A percentile compares a stretch with the other conserved stretches of the same genome.
Evolutionary conservation across 2,329 filamentous ascomycete genomes (phyloP).

Genomic region (Botrytis fragariae): DNA sequence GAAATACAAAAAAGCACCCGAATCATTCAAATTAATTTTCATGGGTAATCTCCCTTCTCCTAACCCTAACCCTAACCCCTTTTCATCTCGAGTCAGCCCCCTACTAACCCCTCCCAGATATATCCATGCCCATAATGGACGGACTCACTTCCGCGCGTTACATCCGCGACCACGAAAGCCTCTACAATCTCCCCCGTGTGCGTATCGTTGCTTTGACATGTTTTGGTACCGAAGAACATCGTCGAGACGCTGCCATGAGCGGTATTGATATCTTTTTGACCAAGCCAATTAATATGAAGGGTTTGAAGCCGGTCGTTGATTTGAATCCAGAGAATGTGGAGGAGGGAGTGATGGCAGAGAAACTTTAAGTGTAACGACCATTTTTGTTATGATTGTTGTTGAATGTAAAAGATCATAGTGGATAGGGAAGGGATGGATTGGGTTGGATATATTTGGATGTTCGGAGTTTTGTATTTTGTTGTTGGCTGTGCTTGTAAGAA

Average conservation of each 20-base stretch:
- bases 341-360: neutral
- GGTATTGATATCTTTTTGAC: conserved; percentile 53
- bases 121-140: conserved; percentile 56
- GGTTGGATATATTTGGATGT: neutral
- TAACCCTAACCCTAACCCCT: neutral
- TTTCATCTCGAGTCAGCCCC: neutral
- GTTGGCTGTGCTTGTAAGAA: neutral
- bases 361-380: neutral
- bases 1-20: conserved; percentile 26
- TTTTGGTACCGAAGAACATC: conserved; percentile 47
- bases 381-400: neutral
- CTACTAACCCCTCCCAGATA: conserved; percentile 39
- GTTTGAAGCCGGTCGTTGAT: conserved; percentile 25
- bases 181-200: conserved; percentile 41
- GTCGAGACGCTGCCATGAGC: conserved; percentile 48
- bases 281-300: conserved; percentile 44
- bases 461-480: neutral
- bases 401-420: neutral
- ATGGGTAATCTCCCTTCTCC: conserved; percentile 33
- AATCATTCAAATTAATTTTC: conserved; percentile 35
- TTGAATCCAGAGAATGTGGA: conserved; percentile 20
- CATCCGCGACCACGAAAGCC: conserved; percentile 48
- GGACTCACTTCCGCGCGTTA: conserved; percentile 46
- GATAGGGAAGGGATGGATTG: neutral
- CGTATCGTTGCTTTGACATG: conserved; percentile 53